phyloP scores from a whole-genome alignment of 371 early-diverging fungal genomes.

The Apophysomyces elegans region DNA sequence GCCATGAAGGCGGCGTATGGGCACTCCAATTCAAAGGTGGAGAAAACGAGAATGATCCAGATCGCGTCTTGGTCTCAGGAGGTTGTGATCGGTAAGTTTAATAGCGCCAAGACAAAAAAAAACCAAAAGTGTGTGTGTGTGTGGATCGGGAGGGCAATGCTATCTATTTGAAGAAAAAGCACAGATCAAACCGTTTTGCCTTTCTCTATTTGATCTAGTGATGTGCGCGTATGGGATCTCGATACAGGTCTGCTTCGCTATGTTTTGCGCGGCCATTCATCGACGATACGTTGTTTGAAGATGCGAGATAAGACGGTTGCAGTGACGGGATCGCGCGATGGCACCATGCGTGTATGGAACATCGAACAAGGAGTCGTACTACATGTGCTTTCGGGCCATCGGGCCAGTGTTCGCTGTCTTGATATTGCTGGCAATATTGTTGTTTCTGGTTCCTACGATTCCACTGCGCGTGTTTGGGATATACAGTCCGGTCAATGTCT shows the following conservation, averaged over 20 bases:
- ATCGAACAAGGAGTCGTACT: constrained; percentile 67
- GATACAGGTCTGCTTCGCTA: constrained; percentile 74
- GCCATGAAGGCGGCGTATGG: constrained; percentile 96
- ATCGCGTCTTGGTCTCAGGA: constrained; percentile 76
- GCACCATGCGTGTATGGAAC: constrained; percentile 83
- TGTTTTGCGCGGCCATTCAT: constrained; percentile 87
- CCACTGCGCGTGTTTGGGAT: constrained; percentile 89
- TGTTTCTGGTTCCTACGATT: constrained; percentile 92
- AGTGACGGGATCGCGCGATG: constrained; percentile 91
- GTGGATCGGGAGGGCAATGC: background rate
- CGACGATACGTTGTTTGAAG: constrained; percentile 90
- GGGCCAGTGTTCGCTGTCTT: constrained; percentile 83
- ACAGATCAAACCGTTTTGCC: too few species aligned
- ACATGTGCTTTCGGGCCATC: constrained; percentile 73
- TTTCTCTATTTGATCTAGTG: constrained; percentile 31
- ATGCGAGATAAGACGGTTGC: constrained; percentile 69
- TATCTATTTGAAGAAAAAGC: too few species aligned
- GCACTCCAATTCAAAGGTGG: constrained; percentile 81
- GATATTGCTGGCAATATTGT: constrained; percentile 78
- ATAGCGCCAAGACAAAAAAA: background rate
- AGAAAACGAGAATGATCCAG: constrained; percentile 55
- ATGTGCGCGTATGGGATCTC: constrained; percentile 91
- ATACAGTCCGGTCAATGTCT: constrained; percentile 71
- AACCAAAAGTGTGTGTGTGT: too few species aligned
- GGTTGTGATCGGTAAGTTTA: constrained; percentile 74